phyloP scores from a whole-genome alignment of 768 basidiomycete genomes.

The Russula vinacea region DNA sequence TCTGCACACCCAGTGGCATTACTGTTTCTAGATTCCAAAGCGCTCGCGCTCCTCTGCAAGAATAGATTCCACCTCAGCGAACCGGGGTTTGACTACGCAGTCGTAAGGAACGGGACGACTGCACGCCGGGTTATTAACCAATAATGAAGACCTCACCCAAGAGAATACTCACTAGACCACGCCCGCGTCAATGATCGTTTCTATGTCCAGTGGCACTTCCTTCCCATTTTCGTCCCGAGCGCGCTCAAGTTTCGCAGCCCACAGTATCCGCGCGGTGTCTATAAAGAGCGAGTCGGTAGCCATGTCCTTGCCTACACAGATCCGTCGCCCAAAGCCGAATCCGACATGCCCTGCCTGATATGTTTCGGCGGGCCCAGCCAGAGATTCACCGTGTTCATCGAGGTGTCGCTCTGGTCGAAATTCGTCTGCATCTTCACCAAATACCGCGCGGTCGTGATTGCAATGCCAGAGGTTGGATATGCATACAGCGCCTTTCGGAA shows the following conservation, averaged over 20 bases:
- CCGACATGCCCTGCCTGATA: slow-evolving; percentile 23
- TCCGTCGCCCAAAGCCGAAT: slow-evolving; percentile 28
- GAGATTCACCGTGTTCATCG: slow-evolving; percentile 8
- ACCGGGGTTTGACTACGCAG: slow-evolving; percentile 29
- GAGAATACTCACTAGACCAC: slow-evolving; percentile 11
- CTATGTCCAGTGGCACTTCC: slow-evolving; percentile 10
- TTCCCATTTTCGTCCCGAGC: slow-evolving; percentile 20
- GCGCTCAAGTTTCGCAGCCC: slow-evolving; percentile 27
- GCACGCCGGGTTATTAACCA: not conserved
- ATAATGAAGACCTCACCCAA: not conserved
- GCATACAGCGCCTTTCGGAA: slow-evolving; percentile 40
- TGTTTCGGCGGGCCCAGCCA: slow-evolving; percentile 16
- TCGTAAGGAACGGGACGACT: slow-evolving; percentile 27
- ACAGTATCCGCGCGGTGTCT: slow-evolving; percentile 25
- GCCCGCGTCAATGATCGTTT: slow-evolving; percentile 11
- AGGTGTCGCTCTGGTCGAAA: slow-evolving; percentile 31
- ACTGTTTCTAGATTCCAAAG: not conserved
- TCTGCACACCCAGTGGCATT: too few species aligned
- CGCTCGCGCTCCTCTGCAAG: slow-evolving; percentile 11
- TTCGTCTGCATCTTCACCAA: slow-evolving; percentile 25
- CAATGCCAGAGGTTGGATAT: slow-evolving; percentile 32
- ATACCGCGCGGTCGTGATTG: slow-evolving; percentile 15
- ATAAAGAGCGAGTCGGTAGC: slow-evolving; percentile 31
- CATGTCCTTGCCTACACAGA: slow-evolving; percentile 30
- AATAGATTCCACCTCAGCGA: slow-evolving; percentile 18